Evolutionary conservation across 2,329 filamentous ascomycete species (phyloP), one percentile per base, ranked within the genome.

Genomic region (Pezicula neosporulosa): DNA sequence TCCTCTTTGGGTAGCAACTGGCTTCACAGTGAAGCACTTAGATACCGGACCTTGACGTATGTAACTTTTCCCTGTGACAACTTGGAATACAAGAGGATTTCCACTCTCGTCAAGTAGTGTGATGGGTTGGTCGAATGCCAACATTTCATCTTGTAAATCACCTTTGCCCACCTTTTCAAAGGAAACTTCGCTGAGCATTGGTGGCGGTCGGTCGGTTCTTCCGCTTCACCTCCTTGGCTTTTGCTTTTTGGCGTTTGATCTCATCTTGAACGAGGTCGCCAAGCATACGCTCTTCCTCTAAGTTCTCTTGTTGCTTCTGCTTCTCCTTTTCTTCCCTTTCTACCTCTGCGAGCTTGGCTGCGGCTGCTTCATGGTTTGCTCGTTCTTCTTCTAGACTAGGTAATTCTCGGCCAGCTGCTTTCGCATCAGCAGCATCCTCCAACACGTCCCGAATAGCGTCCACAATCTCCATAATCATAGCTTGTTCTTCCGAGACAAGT

Each of bases 371-470:
- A 56, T 96, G 90, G 13, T 84, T 84, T 27, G 88, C 90, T 37
- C 92, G 83, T 68, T 97, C 92, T 62, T 95, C 90, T 63, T 96
- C 90, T 6, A 97, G 76, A 30, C 90, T 96, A 1, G 90, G 91
- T 15, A 96, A 73, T 55, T 90, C 81, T 50, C 85, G 81, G 30
- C 90, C 88, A 50, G 86, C 82, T 44, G 87, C 86, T 60, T 88
- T 88, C 27, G 85, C 83, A 58, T 85, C 78, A 1, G 90, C 89
- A n/a, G 90, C 90, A 67, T 95, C 89, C 69, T 97, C 90, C 4
- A 97, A 77, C 9, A 93, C 74, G 54, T 88, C 85, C 58, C 83
- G 77, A 28, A 87, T 79, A 73, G 44, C 63, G 49, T 56, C 65
- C 16, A 67, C 66, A 48, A 68, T 65, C 55, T 68, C 65, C 77